These are phyloP conservation scores for Epithele typhae DNA, from an alignment of 768 basidiomycete genomes.

Conservation along the genomic window DNA sequence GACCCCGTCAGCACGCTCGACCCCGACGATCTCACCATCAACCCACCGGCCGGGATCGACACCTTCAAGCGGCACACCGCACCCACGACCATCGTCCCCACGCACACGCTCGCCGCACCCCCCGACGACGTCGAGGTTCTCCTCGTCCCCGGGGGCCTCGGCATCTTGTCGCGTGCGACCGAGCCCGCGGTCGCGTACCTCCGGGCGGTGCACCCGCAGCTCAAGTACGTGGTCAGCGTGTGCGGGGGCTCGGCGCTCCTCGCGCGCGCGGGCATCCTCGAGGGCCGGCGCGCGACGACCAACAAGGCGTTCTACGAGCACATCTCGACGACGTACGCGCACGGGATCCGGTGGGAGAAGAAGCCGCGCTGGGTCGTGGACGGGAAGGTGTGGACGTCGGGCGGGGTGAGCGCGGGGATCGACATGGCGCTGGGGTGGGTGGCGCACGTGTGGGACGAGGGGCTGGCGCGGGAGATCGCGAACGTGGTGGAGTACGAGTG, in stretches of 20 bases:
- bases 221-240: conserved; percentile 32
- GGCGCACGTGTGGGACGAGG: no score
- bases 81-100: neutral
- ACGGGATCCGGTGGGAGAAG: conserved; percentile 27
- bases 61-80: neutral
- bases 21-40: neutral
- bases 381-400: conserved; percentile 36
- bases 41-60: neutral
- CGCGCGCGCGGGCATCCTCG: conserved; percentile 29
- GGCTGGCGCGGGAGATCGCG: no score
- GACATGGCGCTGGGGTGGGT: no score
- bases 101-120: no score
- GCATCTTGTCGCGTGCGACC: neutral
- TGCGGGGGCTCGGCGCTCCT: conserved; percentile 32
- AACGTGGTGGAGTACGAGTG: no score
- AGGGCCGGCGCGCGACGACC: conserved; percentile 34
- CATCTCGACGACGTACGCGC: neutral
- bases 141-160: neutral
- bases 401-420: conserved; percentile 35
- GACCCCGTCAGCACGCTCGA: neutral
- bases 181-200: neutral
- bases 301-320: conserved; percentile 29
- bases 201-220: neutral
- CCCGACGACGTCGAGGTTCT: neutral
- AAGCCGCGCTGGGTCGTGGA: conserved; percentile 37